Evolutionary conservation across 169 alveolate species (phyloP).

Genomic region (Plasmodium blacklocki): DNA sequence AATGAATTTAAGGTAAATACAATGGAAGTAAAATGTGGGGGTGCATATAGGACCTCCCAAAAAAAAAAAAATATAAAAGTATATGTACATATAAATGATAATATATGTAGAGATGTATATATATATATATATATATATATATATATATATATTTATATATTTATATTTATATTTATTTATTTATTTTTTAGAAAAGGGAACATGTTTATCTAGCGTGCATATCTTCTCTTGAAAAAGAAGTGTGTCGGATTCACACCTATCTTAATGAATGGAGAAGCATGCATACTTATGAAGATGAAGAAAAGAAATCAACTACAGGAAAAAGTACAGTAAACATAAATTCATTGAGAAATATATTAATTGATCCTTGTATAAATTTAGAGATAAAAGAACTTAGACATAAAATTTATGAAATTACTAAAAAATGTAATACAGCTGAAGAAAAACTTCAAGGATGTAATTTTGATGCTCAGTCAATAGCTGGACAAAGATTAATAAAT

Average conservation of each 20-base stretch:
- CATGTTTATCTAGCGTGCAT: conserved; percentile 67
- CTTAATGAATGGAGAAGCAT: conserved; percentile 69
- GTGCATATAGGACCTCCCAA: background rate
- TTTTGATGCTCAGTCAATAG: conserved; percentile 81
- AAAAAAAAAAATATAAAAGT: too few species aligned
- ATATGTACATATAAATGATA: too few species aligned
- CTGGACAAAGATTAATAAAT: conserved; percentile 82
- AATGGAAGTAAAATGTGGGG: background rate
- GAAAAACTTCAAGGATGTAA: conserved; percentile 79
- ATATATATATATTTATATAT: too few species aligned
- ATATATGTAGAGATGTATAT: too few species aligned
- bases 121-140: too few species aligned
- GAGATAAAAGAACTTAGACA: conserved; percentile 79
- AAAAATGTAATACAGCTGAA: conserved; percentile 72
- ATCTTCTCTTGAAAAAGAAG: conserved; percentile 61
- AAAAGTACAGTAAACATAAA: conserved; percentile 34
- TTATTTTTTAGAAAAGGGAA: conserved; percentile 32
- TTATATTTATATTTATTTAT: background rate
- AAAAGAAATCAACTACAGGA: conserved; percentile 29
- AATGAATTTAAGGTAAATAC: conserved; percentile 49
- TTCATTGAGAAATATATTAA: conserved; percentile 47
- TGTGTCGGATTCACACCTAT: conserved; percentile 53
- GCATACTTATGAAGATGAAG: conserved; percentile 75
- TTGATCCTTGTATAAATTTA: conserved; percentile 79
- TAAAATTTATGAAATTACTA: conserved; percentile 77